These are phyloP conservation scores for Setaria viridis DNA, from an alignment of 202 grass and related monocot species.

Conservation along the genomic window DNA sequence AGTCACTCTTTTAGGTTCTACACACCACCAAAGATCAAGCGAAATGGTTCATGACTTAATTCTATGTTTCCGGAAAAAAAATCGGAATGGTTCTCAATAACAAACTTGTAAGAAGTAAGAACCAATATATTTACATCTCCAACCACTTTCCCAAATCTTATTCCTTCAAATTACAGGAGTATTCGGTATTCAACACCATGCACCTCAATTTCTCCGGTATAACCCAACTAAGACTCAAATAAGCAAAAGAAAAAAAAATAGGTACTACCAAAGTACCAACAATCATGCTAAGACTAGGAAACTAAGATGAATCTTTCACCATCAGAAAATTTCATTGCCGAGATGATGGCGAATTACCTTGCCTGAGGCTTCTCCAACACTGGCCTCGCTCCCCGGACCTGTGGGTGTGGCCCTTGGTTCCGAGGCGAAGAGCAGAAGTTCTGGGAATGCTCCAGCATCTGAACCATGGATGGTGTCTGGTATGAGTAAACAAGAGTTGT, in stretches of 20 bases:
- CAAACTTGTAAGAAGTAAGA: neutral
- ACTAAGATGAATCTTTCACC: conserved; percentile 39
- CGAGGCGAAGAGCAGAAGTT: conserved; percentile 45
- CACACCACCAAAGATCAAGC: conserved; percentile 28
- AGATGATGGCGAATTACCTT: conserved; percentile 43
- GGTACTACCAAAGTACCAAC: conserved; percentile 42
- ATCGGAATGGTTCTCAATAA: neutral
- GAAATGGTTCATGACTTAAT: conserved; percentile 31
- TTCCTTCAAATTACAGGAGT: conserved; percentile 45
- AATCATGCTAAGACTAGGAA: conserved; percentile 43
- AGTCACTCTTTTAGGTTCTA: neutral
- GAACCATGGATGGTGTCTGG: conserved; percentile 81
- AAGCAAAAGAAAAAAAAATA: conserved; percentile 48
- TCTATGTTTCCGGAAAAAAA: conserved; percentile 2
- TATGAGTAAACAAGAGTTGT: conserved; percentile 72
- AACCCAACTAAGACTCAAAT: conserved; percentile 37
- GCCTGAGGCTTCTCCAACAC: conserved; percentile 30
- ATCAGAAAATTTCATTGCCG: conserved; percentile 28
- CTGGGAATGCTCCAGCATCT: conserved; percentile 77
- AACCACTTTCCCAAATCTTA: conserved; percentile 31
- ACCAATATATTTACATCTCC: conserved; percentile 41
- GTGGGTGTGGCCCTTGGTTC: conserved; percentile 30
- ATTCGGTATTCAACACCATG: conserved; percentile 17
- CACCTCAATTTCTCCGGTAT: conserved; percentile 27
- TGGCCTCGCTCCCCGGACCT: conserved; percentile 28